Base-by-base conservation (phyloP, 768 basidiomycete genomes). In the Mrakia blollopis region DNA sequence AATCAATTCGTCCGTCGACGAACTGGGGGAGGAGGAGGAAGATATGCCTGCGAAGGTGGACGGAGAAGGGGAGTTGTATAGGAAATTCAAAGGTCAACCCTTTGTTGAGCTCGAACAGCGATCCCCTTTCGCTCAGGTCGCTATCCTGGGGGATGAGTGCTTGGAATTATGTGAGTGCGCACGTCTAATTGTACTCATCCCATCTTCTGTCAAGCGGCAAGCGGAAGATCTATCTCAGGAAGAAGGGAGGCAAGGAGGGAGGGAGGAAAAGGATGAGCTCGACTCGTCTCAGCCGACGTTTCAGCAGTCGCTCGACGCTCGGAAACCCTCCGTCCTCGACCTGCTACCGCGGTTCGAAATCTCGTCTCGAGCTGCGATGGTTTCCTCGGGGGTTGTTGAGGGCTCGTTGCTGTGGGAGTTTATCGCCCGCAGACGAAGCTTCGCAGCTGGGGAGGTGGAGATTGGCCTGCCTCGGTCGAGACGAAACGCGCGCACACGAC, bases 121-220 rank as follows among this genome's bases (percentile, higher is more conserved):
- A 10, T 23, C 35, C 7, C 21, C 30, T 11, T 67, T 74, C 32
- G 21, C 18, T 11, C 41, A 25, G 61, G 75, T 71, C 13, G 75
- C 69, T 0, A 35, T 70, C 1, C 25, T 76, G 0, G 35, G 35
- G 16, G 75, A 71, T 21, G 57, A 54, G 14, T 76, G 75, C 41
- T 57, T 76, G 50, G 75, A 76, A 60, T 32, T 35, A 3, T 76
- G 75, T 76, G 54, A 41, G 75, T 71, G 0, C n/a, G n/a, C n/a
- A n/a, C n/a, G n/a, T n/a, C n/a, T n/a, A n/a, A n/a, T n/a, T n/a
- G n/a, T n/a, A n/a, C n/a, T n/a, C n/a, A n/a, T n/a, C n/a, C n/a
- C n/a, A n/a, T n/a, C n/a, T n/a, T n/a, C n/a, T n/a, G n/a, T n/a
- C n/a, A n/a, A n/a, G n/a, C n/a, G n/a, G n/a, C n/a, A n/a, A n/a